Evolutionary conservation across 73 alveolate species (phyloP), one percentile per base, ranked within the genome.

Genomic region (Paramecium primaurelia): DNA sequence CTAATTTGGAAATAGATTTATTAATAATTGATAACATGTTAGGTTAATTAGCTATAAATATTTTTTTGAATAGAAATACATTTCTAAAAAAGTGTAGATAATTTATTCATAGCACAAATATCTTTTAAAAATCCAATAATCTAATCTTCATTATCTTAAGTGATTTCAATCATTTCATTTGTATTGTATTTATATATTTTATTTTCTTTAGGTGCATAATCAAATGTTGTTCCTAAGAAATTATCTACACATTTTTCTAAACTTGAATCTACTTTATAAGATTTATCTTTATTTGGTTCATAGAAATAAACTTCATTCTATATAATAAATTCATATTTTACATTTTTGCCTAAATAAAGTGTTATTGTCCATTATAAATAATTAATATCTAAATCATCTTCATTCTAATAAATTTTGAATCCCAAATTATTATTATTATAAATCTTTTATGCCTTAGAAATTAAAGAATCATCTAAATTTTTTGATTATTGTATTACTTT

Each of bases 221-320:
- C 91, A 18, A 80, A 80, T 44, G 91, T 80, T 4, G 91, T 44
- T 80, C 91, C 91, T 22, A 80, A 80, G 75, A 80, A 80, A 58
- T 10, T 32, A 49, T 80, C 58, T 4, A 80, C 91, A 80, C 91
- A 80, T 10, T 47, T 44, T 45, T 80, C 91, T 11, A 80, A 80
- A 26, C 68, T 40, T 1, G 71, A 42, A 8, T 80, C 91, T 3
- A 80, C 58, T 80, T 45, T 80, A 8, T 80, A 80, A 10, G 91
- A 80, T 80, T 80, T 80, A 80, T 80, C 91, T 45, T 47, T 40
- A 8, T 80, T 80, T 25, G 91, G 91, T 47, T 80, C 91, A 80
- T 80, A 80, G 10, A 80, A 80, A 80, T 32, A 80, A 26, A 80
- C 91, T 80, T 80, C 91, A 80, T 40, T 80, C 91, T 80, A 80